Evolutionary conservation across 2,329 filamentous ascomycete genomes (phyloP).

Genomic region (Sphaerostilbella broomeana): DNA sequence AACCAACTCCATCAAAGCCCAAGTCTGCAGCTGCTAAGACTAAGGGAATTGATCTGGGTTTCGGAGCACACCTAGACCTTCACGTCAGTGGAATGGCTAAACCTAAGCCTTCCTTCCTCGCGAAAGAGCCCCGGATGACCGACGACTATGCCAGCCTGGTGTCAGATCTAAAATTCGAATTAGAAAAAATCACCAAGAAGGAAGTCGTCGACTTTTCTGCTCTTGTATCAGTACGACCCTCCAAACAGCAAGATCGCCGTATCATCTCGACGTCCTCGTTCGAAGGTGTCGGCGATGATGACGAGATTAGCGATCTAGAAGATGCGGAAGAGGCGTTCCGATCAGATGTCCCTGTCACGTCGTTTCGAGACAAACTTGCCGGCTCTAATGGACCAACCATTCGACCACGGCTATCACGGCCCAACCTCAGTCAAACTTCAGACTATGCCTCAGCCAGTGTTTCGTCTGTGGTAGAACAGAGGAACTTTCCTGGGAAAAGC

Average conservation of each 20-base stretch:
- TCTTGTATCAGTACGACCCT: conserved; percentile 2
- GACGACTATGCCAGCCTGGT: conserved; percentile 41
- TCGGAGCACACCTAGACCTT: conserved; percentile 45
- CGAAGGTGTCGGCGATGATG: conserved; percentile 18
- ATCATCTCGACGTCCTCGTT: conserved; percentile 8
- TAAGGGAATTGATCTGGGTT: conserved; percentile 48
- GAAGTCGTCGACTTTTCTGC: conserved; percentile 9
- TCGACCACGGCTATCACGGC: conserved; percentile 23
- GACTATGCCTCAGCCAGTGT: neutral
- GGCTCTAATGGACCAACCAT: conserved; percentile 19
- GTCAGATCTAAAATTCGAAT: conserved; percentile 33
- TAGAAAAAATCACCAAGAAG: conserved; percentile 26
- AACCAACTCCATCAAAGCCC: conserved; percentile 17
- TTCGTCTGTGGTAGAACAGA: conserved; percentile 1
- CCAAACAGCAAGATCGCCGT: conserved; percentile 10
- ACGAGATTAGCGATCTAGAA: conserved; percentile 47
- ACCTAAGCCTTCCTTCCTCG: conserved; percentile 20
- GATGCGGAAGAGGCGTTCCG: conserved; percentile 30
- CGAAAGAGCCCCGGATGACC: conserved; percentile 23
- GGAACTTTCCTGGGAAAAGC: conserved; percentile 12
- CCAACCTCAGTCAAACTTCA: conserved; percentile 8
- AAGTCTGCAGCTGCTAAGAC: conserved; percentile 19
- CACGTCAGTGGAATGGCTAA: conserved; percentile 31
- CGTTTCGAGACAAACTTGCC: conserved; percentile 20
- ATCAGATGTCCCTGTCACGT: conserved; percentile 18